Conservation (phyloP, 75 land plant species). For the Cupressus sempervirens region DNA sequence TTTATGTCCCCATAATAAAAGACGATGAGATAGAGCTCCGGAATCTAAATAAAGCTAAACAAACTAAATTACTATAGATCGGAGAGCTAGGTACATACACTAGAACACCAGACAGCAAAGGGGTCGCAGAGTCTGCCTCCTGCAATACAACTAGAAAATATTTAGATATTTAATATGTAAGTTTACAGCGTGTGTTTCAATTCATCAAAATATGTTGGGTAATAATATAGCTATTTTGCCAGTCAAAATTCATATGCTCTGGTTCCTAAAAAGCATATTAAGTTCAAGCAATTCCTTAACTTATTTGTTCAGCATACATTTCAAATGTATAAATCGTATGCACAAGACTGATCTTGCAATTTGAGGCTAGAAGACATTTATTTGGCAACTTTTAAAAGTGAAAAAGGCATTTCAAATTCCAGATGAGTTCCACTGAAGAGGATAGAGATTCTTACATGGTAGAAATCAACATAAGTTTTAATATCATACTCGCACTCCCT, state of each 20-base stretch:
- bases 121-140: slow-evolving; percentile 43
- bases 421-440: background rate
- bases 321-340: background rate
- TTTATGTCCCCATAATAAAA: too few relatives aligned
- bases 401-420: background rate
- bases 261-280: background rate
- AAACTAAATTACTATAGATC: background rate
- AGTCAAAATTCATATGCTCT: background rate
- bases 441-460: slow-evolving; percentile 37
- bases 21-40: too few relatives aligned
- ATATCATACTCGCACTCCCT: slow-evolving; percentile 91
- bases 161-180: background rate
- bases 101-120: slow-evolving; percentile 52
- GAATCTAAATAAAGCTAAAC: too few relatives aligned
- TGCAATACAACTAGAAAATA: slow-evolving; percentile 14
- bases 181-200: background rate
- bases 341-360: background rate
- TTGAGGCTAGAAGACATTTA: background rate
- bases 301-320: background rate
- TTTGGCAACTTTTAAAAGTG: background rate
- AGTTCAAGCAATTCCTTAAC: background rate
- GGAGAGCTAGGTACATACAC: slow-evolving; percentile 38
- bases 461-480: slow-evolving; percentile 69
- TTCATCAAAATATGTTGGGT: too few relatives aligned
- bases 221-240: background rate